Percentiles rank a stretch among this genome's conserved stretches.
These are phyloP conservation scores for Brassica incana DNA, from an alignment of 345 rosid genomes.

Conservation along the genomic window DNA sequence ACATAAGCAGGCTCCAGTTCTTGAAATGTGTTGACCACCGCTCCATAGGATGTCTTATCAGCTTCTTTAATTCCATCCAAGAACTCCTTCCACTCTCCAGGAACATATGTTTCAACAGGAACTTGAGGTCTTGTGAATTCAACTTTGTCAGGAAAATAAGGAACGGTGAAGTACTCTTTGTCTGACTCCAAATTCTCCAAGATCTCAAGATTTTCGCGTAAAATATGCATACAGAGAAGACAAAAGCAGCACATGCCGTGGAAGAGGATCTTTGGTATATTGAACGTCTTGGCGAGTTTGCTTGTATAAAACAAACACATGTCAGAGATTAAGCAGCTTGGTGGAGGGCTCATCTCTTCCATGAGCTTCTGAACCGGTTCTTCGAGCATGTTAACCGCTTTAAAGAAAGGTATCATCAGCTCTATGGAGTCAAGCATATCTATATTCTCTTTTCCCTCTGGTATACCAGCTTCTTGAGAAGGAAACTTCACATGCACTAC, in stretches of 20 bases:
- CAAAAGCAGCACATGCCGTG: slow-evolving; percentile 46
- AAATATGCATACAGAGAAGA: slow-evolving; percentile 20
- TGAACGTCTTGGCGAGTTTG: slow-evolving; percentile 36
- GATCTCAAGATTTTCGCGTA: slow-evolving; percentile 15
- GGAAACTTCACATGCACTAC: slow-evolving; percentile 29
- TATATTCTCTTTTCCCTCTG: slow-evolving; percentile 39
- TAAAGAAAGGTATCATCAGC: neutral
- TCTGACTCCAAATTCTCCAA: slow-evolving; percentile 14
- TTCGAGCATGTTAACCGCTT: slow-evolving; percentile 22
- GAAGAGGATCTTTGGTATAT: slow-evolving; percentile 50
- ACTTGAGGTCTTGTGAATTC: slow-evolving; percentile 34
- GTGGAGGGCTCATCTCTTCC: slow-evolving; percentile 38
- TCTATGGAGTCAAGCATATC: slow-evolving; percentile 27
- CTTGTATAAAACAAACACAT: slow-evolving; percentile 42
- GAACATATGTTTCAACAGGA: neutral
- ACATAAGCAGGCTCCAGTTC: slow-evolving; percentile 44
- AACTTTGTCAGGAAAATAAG: slow-evolving; percentile 38
- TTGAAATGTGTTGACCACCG: slow-evolving; percentile 44
- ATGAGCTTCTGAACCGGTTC: slow-evolving; percentile 36
- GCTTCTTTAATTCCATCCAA: slow-evolving; percentile 18
- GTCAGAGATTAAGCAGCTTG: slow-evolving; percentile 59
- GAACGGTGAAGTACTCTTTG: slow-evolving; percentile 32
- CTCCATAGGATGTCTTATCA: slow-evolving; percentile 40
- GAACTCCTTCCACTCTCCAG: slow-evolving; percentile 20
- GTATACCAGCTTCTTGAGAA: slow-evolving; percentile 35